Percentiles rank a stretch among this genome's conserved stretches.
Conservation (phyloP, 768 basidiomycete species). For the Phaeotremella skinneri region DNA sequence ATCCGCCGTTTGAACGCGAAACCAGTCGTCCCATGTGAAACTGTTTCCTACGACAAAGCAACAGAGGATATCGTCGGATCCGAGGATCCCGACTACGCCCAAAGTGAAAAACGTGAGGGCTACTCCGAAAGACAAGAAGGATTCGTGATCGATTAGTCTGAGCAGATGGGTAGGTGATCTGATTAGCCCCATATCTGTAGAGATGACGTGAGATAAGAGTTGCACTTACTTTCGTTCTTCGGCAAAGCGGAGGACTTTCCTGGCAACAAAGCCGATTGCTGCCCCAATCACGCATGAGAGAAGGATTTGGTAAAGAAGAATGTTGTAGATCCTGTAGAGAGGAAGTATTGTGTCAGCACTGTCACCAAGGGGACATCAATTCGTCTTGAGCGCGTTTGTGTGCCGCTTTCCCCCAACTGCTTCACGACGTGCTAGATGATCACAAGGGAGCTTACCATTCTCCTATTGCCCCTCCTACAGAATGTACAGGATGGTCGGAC, state of each 20-base stretch:
- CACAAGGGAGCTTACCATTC: constrained; percentile 48
- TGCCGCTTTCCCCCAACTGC: no score
- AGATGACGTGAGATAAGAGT: background rate
- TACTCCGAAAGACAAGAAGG: constrained; percentile 53
- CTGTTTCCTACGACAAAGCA: constrained; percentile 51
- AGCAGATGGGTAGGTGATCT: background rate
- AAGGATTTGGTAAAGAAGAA: constrained; percentile 52
- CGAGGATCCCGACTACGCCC: constrained; percentile 52
- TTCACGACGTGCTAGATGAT: constrained; percentile 21
- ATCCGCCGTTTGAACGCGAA: constrained; percentile 50
- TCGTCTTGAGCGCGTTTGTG: background rate
- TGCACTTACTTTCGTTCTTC: constrained; percentile 32
- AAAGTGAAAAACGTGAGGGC: constrained; percentile 51
- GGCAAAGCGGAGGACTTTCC: constrained; percentile 47
- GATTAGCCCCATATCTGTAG: no score
- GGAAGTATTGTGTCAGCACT: background rate
- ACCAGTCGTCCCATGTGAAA: constrained; percentile 52
- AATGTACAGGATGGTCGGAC: constrained; percentile 31
- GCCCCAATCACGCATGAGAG: constrained; percentile 50
- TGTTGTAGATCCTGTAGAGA: constrained; percentile 45
- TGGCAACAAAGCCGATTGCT: constrained; percentile 52
- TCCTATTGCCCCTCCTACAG: constrained; percentile 47
- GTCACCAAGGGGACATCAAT: constrained; percentile 1
- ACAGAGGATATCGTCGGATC: constrained; percentile 54
- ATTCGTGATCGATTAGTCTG: constrained; percentile 53